Percentiles rank a stretch among this genome's conserved stretches.
Evolutionary conservation across 352 stramenopile genomes (phyloP).

Genomic region (Phytopythium montanum): DNA sequence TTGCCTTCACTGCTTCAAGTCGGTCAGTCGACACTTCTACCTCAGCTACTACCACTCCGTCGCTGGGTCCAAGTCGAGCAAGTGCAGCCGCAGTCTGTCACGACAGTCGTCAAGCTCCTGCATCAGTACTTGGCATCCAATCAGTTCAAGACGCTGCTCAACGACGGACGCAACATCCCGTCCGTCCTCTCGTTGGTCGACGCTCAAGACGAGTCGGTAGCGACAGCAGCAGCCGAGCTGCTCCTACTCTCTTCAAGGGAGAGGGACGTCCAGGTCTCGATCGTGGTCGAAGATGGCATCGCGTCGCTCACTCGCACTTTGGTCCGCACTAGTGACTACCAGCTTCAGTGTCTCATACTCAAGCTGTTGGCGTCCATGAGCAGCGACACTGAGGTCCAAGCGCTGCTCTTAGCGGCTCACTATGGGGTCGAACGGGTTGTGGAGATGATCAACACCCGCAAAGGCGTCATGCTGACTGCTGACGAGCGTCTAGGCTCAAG

Average conservation of each 20-base stretch:
- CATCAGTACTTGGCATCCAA: constrained; percentile 30
- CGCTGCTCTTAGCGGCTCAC: constrained; percentile 41
- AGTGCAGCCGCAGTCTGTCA: constrained; percentile 23
- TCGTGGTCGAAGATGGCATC: constrained; percentile 77
- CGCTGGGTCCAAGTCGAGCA: constrained; percentile 43
- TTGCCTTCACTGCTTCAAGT: constrained; percentile 9
- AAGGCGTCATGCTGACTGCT: constrained; percentile 9
- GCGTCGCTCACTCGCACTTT: constrained; percentile 43
- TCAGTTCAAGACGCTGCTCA: constrained; percentile 35
- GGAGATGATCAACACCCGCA: constrained; percentile 41
- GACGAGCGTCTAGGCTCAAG: constrained; percentile 40
- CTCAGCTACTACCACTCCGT: constrained; percentile 48
- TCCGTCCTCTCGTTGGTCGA: constrained; percentile 42
- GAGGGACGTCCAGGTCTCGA: constrained; percentile 53
- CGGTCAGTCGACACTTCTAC: constrained; percentile 34
- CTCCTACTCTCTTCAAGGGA: constrained; percentile 36
- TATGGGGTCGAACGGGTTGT: constrained; percentile 39
- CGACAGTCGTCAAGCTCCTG: constrained; percentile 53
- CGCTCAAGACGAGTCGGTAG: constrained; percentile 28
- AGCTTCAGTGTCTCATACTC: constrained; percentile 47
- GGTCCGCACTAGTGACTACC: constrained; percentile 21
- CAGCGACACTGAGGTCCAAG: constrained; percentile 62
- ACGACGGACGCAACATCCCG: constrained; percentile 50
- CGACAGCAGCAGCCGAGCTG: constrained; percentile 36
- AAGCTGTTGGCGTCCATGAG: constrained; percentile 47